A percentile compares a stretch with the other conserved stretches of the same genome.
phyloP scores from a whole-genome alignment of 176 grass and related monocot genomes.

The Bonia amplexicaulis region DNA sequence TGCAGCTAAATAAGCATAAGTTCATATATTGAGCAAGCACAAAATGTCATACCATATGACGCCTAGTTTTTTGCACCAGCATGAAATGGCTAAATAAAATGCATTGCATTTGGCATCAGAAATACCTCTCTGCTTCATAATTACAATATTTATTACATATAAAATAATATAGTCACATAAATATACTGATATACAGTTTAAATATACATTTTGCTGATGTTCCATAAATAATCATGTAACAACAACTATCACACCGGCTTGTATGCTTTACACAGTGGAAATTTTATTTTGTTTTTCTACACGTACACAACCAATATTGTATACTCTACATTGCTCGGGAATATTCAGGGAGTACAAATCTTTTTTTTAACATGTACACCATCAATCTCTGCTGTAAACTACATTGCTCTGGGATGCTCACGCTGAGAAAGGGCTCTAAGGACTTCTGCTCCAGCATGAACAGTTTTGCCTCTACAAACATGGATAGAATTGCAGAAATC shows the following conservation, averaged over 20 bases:
- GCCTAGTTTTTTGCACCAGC: no score
- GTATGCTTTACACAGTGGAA: background rate
- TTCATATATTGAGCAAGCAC: background rate
- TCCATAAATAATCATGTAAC: background rate
- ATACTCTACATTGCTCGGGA: background rate
- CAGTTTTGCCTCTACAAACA: constrained; percentile 35
- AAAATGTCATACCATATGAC: background rate
- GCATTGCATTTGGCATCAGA: background rate
- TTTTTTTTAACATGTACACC: background rate
- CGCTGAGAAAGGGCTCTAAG: background rate
- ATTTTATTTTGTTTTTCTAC: background rate
- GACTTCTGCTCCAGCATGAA: background rate
- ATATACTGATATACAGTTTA: background rate
- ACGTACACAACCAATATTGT: background rate
- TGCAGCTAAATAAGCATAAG: background rate
- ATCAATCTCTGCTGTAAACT: background rate
- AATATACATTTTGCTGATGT: background rate
- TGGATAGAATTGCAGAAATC: constrained; percentile 62
- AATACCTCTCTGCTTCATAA: background rate
- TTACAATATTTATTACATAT: background rate
- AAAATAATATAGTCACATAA: background rate
- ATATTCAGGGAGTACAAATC: background rate
- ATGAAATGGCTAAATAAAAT: background rate
- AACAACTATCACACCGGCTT: background rate
- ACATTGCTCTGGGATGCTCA: background rate